Evolutionary conservation across 257 asterid species (phyloP).

Genomic region (Rubia yunnanensis): DNA sequence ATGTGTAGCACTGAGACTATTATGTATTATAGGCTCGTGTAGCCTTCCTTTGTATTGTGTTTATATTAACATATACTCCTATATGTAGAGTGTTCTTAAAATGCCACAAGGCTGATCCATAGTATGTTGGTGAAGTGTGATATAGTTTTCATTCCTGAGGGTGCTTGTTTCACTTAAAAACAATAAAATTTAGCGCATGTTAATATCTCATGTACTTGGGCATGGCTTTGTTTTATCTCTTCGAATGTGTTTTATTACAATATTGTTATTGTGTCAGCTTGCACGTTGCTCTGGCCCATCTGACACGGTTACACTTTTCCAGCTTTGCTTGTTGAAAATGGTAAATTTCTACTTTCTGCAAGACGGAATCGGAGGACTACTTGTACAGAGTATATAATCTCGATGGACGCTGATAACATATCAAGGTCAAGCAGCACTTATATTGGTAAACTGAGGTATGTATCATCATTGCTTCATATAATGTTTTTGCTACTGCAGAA

Average conservation of each 20-base stretch:
- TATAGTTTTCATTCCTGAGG: neutral
- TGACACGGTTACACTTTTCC: slow-evolving; percentile 12
- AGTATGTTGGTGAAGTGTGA: neutral
- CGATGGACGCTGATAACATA: slow-evolving; percentile 63
- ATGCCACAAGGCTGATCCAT: neutral
- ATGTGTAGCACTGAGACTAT: neutral
- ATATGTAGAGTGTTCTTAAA: neutral
- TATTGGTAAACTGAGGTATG: slow-evolving; percentile 72
- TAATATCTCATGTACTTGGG: neutral
- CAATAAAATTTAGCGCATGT: neutral
- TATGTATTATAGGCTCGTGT: neutral
- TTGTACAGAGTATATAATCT: slow-evolving; percentile 76
- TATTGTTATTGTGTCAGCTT: neutral
- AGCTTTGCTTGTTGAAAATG: slow-evolving; percentile 81
- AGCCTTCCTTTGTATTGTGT: neutral
- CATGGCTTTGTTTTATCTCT: neutral
- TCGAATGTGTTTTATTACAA: neutral
- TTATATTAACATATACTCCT: neutral
- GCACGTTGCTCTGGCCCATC: neutral
- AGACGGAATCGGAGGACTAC: slow-evolving; percentile 68
- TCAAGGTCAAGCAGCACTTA: slow-evolving; percentile 65
- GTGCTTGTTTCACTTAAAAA: neutral
- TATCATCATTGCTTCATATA: neutral
- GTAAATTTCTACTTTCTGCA: slow-evolving; percentile 87
- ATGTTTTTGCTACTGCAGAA: neutral